Base-by-base conservation (phyloP, 306 rosid genomes). In the Biancaea sappan region DNA sequence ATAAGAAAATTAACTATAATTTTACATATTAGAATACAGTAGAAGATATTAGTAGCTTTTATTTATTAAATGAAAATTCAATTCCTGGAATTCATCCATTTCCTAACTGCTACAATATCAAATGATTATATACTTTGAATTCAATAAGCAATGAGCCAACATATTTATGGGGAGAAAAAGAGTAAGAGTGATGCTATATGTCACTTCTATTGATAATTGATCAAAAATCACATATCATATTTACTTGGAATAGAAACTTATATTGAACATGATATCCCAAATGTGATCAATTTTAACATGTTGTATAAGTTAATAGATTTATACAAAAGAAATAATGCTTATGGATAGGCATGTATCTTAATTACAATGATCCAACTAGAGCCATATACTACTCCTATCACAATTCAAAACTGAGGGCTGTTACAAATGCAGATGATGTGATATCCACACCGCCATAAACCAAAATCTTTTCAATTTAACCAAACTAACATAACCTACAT, bases 91-190 rank as follows among this genome's bases (percentile, higher is more conserved):
- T 44, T 11, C 35, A 63, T 53, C n/a, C 18, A 31, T 41, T 18
- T 70, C 12, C 26, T 4, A 1, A 18, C 11, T 14, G 25, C 46
- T 59, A 35, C 65, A 70, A 50, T 51, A 41, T 6, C 56, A 35
- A 25, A 16, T 1, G 59, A 41, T 3, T 5, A 51, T 47, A 16
- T 66, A 13, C 21, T 56, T 41, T 8, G 3, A 13, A 41, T 11
- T 50, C 1, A 26, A 38, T 6, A 61, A 60, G 76, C 56, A 73
- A 72, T 34, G 63, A 46, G 18, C 11, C 40, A 66, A 59, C 48
- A 47, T 46, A 56, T n/a, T 44, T 35, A 58, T 50, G 62, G 40
- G 18, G 31, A 32, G 43, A 53, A 78, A 22, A 16, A 66, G 46
- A 69, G 54, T 64, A 46, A 68, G 61, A 61, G 7, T n/a, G 57